Conservation (phyloP, 108 stramenopile genomes). For the Seminavis robusta region DNA sequence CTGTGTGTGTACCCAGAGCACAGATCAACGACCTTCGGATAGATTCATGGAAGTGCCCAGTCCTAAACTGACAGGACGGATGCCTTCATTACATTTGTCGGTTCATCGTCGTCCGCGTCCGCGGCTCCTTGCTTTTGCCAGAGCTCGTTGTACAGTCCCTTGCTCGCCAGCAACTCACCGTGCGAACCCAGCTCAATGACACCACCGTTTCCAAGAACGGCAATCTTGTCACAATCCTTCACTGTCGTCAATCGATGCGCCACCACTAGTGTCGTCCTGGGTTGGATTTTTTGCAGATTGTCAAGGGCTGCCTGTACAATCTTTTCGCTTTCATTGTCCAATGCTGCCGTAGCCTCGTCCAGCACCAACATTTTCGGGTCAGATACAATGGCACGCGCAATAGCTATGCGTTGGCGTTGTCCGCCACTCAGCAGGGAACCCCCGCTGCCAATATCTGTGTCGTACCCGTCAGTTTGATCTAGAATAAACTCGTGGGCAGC, state of each 20-base stretch:
- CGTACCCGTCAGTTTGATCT: conserved; percentile 57
- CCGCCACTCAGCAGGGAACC: conserved; percentile 41
- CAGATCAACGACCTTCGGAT: too few relatives aligned
- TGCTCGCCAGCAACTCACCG: conserved; percentile 49
- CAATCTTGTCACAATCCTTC: conserved; percentile 69
- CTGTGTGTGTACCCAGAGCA: too few relatives aligned
- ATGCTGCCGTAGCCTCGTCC: conserved; percentile 45
- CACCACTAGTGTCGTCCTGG: conserved; percentile 77
- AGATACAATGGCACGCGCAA: conserved; percentile 67
- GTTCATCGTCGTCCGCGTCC: too few relatives aligned
- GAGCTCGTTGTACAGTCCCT: conserved; percentile 38
- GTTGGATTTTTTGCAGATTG: conserved; percentile 47
- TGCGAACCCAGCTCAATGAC: conserved; percentile 58
- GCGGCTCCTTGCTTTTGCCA: too few relatives aligned
- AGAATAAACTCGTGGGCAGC: conserved; percentile 75
- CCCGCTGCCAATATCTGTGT: conserved; percentile 30
- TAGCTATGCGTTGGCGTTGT: conserved; percentile 79
- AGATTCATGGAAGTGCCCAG: too few relatives aligned
- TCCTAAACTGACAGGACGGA: too few relatives aligned
- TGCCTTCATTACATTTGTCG: too few relatives aligned
- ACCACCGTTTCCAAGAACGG: conserved; percentile 51
- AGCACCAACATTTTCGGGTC: conserved; percentile 42
- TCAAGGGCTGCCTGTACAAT: conserved; percentile 85
- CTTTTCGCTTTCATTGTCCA: conserved; percentile 80
- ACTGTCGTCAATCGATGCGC: conserved; percentile 85